Evolutionary conservation across 345 rosid genomes (phyloP).

Genomic region (Dovyalis caffra): DNA sequence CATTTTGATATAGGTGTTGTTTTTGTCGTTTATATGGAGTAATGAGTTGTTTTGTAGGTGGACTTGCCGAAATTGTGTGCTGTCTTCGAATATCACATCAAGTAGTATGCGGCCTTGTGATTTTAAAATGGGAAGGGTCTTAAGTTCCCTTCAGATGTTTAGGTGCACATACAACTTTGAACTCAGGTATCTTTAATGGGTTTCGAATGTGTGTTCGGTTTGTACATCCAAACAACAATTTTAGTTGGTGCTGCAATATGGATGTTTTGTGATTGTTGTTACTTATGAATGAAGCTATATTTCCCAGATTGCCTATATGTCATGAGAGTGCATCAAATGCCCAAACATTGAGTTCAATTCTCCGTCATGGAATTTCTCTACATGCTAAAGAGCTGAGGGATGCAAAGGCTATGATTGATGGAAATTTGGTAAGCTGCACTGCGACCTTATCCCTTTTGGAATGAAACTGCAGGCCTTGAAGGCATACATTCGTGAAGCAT

Average conservation of each 20-base stretch:
- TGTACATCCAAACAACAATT: not conserved
- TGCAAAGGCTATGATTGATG: constrained; percentile 79
- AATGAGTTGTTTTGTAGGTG: constrained; percentile 49
- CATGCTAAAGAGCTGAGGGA: constrained; percentile 59
- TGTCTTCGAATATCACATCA: constrained; percentile 65
- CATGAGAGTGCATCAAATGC: constrained; percentile 35
- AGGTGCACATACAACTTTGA: constrained; percentile 77
- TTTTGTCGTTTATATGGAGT: constrained; percentile 5
- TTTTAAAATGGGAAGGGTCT: constrained; percentile 77
- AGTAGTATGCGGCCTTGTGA: constrained; percentile 82
- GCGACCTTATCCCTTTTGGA: not conserved
- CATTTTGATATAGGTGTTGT: not conserved
- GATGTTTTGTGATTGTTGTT: not conserved
- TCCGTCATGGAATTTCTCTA: constrained; percentile 55
- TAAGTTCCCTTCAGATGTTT: constrained; percentile 64
- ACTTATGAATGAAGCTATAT: constrained; percentile 6
- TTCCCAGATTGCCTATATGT: constrained; percentile 59
- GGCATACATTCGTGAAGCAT: not conserved
- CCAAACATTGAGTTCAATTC: constrained; percentile 48
- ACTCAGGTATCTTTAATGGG: constrained; percentile 42
- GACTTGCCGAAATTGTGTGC: constrained; percentile 67
- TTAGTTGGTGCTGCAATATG: not conserved
- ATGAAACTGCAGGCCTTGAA: not conserved
- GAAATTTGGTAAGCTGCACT: constrained; percentile 60
- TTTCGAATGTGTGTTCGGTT: not conserved